Evolutionary conservation across 2,329 filamentous ascomycete species (phyloP), one percentile per base, ranked within the genome.

Genomic region (Dothideomycetidae sp.): DNA sequence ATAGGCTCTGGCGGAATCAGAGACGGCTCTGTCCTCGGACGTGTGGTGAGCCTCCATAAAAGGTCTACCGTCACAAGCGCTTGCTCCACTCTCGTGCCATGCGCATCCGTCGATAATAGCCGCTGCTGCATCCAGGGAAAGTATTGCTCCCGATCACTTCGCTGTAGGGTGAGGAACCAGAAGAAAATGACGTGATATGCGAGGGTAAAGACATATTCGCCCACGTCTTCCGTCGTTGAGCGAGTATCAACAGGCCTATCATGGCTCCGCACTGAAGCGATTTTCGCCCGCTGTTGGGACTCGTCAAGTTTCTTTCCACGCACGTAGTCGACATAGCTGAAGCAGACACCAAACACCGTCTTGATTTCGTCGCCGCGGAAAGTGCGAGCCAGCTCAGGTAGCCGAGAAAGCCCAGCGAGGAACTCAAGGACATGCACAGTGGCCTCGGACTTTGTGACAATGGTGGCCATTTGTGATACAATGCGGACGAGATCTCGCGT

Each of bases 401-500:
- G 64, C 23, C 88, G 78, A 37, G 86, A 85, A 17, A 98, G 69
- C 34, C 84, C 79, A 7, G 83, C 81, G n/a, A 98, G 65, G 51
- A 98, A 96, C 53, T 98, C 90, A 34, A 98, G 67, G 43, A 98
- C 93, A 53, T 98, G 90, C 43, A 94, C 80, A 7, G 88, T 85
- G 23, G 94, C 80, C 40, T 86, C 75, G 5, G 84, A 78, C 50
- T 93, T 86, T 1, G 90, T 96, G 51, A 98, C 93, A 51, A 94
- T 92, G 49, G 86, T 83, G 1, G 86, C 80, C 82, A 98, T 93
- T 54, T 84, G 88, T 50, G 86, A 81, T 39, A 98, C 67, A 47
- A 96, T 83, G 31, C 76, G 80, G 31, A 88, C 81, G 42, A 96
- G 67, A 13, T 77, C 79, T 53, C 88, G 93, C 53, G 80, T 83